Percentiles rank a stretch among this genome's conserved stretches.
Conservation (phyloP, 2,329 filamentous ascomycete genomes). For the Ceratocystis cacaofunesta region DNA sequence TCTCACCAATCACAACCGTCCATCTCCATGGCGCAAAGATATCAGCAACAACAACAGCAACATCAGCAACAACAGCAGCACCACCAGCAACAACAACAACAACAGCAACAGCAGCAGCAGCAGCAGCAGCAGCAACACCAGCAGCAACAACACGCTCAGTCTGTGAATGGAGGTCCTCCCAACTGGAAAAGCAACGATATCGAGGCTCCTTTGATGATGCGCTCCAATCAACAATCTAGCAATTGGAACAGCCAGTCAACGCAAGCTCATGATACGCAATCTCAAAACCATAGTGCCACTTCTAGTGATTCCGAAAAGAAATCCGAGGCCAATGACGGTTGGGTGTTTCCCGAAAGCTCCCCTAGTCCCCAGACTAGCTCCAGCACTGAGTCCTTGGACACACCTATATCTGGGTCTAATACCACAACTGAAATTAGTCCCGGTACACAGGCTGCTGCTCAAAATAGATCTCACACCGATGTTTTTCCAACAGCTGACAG, state of each 20-base stretch:
- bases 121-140: conserved; percentile 30
- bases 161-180: conserved; percentile 8
- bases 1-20: background rate
- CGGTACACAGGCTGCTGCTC: background rate
- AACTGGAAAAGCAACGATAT: conserved; percentile 25
- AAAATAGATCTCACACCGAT: conserved; percentile 65
- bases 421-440: background rate
- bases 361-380: conserved; percentile 36
- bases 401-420: conserved; percentile 8
- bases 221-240: conserved; percentile 29
- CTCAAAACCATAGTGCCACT: background rate
- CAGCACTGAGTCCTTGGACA: conserved; percentile 28
- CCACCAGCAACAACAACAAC: conserved; percentile 26
- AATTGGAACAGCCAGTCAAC: background rate
- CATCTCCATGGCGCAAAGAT: conserved; percentile 23
- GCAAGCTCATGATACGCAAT: background rate
- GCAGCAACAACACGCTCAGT: conserved; percentile 37
- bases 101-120: conserved; percentile 26
- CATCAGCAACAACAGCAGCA: conserved; percentile 29
- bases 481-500: conserved; percentile 72
- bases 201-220: conserved; percentile 36
- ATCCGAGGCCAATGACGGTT: conserved; percentile 50
- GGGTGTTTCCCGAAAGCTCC: conserved; percentile 82
- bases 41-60: conserved; percentile 11
- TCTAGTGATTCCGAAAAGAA: conserved; percentile 13